Percentiles rank a stretch among this genome's conserved stretches.
phyloP scores from a whole-genome alignment of 2,329 filamentous ascomycete genomes.

The Dichotomopilus funicola region DNA sequence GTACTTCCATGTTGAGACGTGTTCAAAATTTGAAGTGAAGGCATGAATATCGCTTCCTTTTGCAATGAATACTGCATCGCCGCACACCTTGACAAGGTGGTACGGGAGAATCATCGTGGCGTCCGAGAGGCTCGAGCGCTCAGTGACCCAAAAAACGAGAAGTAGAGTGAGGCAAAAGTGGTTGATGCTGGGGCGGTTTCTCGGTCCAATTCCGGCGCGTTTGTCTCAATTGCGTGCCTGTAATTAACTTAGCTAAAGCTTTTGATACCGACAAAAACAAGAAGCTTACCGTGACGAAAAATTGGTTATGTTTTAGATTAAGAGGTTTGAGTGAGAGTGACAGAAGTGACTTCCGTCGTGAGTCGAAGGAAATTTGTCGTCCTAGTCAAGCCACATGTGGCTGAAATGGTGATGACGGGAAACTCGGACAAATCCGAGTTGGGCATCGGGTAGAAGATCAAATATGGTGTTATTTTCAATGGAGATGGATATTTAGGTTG shows the following conservation, averaged over 20 bases:
- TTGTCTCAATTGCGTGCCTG: no score
- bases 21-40: slow-evolving; percentile 53
- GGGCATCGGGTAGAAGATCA: no score
- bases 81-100: slow-evolving; percentile 51
- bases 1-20: slow-evolving; percentile 57
- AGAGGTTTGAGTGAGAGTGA: background rate
- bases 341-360: background rate
- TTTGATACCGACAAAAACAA: no score
- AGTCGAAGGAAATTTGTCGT: slow-evolving; percentile 10
- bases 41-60: slow-evolving; percentile 66
- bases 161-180: background rate
- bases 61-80: slow-evolving; percentile 62
- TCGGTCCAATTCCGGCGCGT: no score
- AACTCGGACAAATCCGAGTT: no score
- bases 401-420: background rate
- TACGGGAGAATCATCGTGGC: slow-evolving; percentile 50
- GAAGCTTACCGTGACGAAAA: no score
- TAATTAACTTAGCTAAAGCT: no score
- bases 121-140: background rate
- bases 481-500: background rate
- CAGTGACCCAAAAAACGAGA: no score
- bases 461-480: background rate
- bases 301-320: background rate
- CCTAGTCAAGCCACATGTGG: slow-evolving; percentile 18
- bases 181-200: no score